Evolutionary conservation across 140 eudicot species (phyloP).

Genomic region (Cichorium intybus): DNA sequence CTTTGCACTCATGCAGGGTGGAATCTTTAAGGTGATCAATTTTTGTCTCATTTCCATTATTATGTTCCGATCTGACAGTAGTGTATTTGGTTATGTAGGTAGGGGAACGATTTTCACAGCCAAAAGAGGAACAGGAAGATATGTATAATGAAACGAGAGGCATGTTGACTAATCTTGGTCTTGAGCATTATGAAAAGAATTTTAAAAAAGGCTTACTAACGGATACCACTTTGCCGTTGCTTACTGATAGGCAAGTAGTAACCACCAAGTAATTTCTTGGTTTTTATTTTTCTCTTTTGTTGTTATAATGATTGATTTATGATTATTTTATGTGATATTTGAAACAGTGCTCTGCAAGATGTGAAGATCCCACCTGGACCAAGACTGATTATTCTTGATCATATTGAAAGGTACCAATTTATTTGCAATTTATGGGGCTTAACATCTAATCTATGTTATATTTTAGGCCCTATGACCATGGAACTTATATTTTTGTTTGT

Average conservation of each 20-base stretch:
- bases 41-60: too few species aligned
- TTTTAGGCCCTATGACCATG: neutral
- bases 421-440: neutral
- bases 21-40: constrained; percentile 59
- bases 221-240: constrained; percentile 61
- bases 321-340: constrained; percentile 9
- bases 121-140: constrained; percentile 54
- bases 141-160: constrained; percentile 49
- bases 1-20: constrained; percentile 74
- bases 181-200: constrained; percentile 59
- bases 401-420: constrained; percentile 48
- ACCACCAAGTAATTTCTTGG: neutral
- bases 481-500: too few species aligned
- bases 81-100: constrained; percentile 33
- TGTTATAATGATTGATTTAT: neutral
- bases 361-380: constrained; percentile 87
- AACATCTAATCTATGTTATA: too few species aligned
- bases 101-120: constrained; percentile 48
- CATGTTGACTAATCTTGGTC: constrained; percentile 59
- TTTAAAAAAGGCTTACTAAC: constrained; percentile 71
- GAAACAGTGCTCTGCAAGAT: constrained; percentile 78
- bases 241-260: constrained; percentile 59
- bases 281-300: neutral
- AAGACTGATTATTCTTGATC: constrained; percentile 82
- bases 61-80: neutral